Percentiles rank a stretch among this genome's conserved stretches.
Conservation (phyloP, 441 rosid species). For the Bruguiera hainesii region DNA sequence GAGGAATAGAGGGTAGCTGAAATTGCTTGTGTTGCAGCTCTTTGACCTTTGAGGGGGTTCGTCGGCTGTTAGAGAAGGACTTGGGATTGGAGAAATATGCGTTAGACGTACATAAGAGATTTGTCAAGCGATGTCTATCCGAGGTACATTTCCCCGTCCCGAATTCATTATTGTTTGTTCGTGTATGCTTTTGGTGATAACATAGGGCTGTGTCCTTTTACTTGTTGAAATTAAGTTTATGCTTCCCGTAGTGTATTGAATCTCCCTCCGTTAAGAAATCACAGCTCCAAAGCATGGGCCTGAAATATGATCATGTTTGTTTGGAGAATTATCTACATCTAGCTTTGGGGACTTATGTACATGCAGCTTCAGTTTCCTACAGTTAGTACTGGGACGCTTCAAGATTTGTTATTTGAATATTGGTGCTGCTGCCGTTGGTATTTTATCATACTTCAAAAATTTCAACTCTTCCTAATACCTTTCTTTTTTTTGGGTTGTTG, state of each 20-base stretch:
- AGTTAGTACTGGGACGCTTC: too few relatives aligned
- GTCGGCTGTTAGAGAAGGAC: constrained; percentile 82
- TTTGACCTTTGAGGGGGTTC: constrained; percentile 76
- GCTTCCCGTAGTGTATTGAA: too few relatives aligned
- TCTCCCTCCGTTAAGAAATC: too few relatives aligned
- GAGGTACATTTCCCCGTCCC: constrained; percentile 35
- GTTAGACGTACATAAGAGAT: constrained; percentile 73
- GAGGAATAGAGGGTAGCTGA: background rate
- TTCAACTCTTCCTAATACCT: background rate
- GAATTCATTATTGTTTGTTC: background rate
- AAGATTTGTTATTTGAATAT: background rate
- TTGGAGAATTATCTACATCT: too few relatives aligned
- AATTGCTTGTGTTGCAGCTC: constrained; percentile 39
- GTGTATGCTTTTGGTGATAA: background rate
- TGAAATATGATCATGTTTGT: too few relatives aligned
- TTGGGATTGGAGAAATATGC: constrained; percentile 53
- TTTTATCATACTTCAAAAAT: background rate
- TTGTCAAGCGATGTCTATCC: constrained; percentile 55
- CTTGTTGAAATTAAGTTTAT: too few relatives aligned
- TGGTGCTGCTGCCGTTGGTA: background rate
- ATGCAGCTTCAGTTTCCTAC: too few relatives aligned
- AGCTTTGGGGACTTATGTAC: too few relatives aligned
- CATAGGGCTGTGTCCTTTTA: too few relatives aligned
- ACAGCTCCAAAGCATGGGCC: too few relatives aligned
- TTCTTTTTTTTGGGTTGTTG: background rate